Evolutionary conservation across 176 grass and related monocot genomes (phyloP), one percentile per base, ranked within the genome.

Genomic region (Eleusine coracana): DNA sequence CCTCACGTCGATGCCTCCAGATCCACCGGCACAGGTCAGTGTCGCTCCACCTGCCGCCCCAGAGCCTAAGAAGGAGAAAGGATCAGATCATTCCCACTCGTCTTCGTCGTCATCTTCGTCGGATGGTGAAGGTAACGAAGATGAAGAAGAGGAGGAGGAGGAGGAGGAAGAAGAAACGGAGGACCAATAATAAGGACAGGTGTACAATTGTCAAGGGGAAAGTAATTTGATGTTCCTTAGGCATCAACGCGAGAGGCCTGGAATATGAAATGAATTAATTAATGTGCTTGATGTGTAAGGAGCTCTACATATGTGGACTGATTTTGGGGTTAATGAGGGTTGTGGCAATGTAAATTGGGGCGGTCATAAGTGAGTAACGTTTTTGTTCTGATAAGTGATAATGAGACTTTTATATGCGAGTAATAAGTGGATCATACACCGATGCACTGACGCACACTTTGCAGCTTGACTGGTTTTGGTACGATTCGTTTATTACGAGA

Each of bases 1-100:
- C 80, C 92, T 97, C 37, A 92, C 84, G 5, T 2, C 25, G 3
- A 45, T 87, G 37, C 49, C 84, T n/a, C 71, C 85, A 3, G 89
- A 88, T 39, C 60, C 70, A 44, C 83, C 78, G 3, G 61, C 70
- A 44, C 83, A 74, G 2, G 67, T 67, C 18, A 67, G 61, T 17
- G 65, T 40, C 15, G 72, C 65, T 52, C 83, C 86, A 34, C 25
- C 76, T 21, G 5, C 77, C 3, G 66, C 70, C 39, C 75, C 75
- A 5, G 68, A 20, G 11, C 73, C 77, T 4, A 72, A 74, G 38
- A 15, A 87, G 20, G 67, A 82, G 11, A 58, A 60, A 41, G 21
- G n/a, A 55, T 61, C 16, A 6, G 40, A 41, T 82, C 62, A 15
- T 39, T 88, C 82, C 10, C 54, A 85, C 2, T 82, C 55, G 21